Percentiles rank a stretch among this genome's conserved stretches.
phyloP scores from a whole-genome alignment of 75 land plant species.

The Adiantum capillusveneris region DNA sequence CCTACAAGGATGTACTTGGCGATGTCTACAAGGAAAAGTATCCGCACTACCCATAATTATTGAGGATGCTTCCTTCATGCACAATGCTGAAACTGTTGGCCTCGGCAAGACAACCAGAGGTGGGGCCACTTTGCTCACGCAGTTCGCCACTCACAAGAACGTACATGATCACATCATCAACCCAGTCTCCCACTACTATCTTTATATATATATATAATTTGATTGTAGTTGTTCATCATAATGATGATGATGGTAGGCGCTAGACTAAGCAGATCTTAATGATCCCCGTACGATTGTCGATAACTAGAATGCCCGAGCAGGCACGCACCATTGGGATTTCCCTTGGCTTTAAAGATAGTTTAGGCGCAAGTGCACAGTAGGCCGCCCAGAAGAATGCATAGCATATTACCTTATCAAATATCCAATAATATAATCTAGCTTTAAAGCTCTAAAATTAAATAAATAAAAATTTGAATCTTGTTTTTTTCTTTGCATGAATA shows the following conservation, averaged over 20 bases:
- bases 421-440: too few species aligned
- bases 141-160: conserved; percentile 25
- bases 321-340: conserved; percentile 23
- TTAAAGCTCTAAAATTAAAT: too few species aligned
- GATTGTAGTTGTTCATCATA: too few species aligned
- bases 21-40: too few species aligned
- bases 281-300: conserved; percentile 10
- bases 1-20: conserved; percentile 26
- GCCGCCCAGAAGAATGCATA: background rate
- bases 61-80: conserved; percentile 37
- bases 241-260: conserved; percentile 9
- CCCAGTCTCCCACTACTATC: background rate
- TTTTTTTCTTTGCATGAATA: too few species aligned
- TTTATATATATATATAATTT: too few species aligned
- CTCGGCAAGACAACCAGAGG: conserved; percentile 22
- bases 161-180: conserved; percentile 14
- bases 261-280: conserved; percentile 23
- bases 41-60: conserved; percentile 11
- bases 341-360: conserved; percentile 5
- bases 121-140: conserved; percentile 31
- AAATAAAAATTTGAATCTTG: too few species aligned
- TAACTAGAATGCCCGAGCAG: conserved; percentile 20
- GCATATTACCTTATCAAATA: background rate
- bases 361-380: conserved; percentile 4
- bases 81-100: conserved; percentile 23